These are phyloP conservation scores for Metschnikowia lachancei DNA, from an alignment of 805 yeast species.

Conservation along the genomic window DNA sequence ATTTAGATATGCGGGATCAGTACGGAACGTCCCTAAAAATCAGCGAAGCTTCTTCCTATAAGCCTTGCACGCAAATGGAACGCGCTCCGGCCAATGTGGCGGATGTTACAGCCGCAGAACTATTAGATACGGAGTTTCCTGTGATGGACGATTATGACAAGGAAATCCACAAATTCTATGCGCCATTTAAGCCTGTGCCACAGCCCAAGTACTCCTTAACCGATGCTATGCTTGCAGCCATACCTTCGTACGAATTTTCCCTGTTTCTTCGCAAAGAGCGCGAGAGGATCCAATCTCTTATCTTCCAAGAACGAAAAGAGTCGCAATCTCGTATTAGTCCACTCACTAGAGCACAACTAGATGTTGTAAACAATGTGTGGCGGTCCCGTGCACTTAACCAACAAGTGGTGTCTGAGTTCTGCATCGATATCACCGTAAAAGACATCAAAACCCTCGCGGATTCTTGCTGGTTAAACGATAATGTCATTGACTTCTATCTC, in stretches of 20 bases:
- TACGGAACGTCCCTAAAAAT: constrained; percentile 18
- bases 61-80: constrained; percentile 1
- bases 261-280: constrained; percentile 13
- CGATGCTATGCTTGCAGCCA: constrained; percentile 18
- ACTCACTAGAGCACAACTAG: constrained; percentile 29
- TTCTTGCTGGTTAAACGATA: constrained; percentile 86
- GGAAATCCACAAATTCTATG: constrained; percentile 20
- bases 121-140: constrained; percentile 10
- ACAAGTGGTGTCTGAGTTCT: constrained; percentile 33
- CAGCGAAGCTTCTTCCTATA: constrained; percentile 11
- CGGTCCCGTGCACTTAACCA: constrained; percentile 20
- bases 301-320: constrained; percentile 17
- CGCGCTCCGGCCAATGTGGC: not conserved
- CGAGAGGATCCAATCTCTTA: constrained; percentile 15
- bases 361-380: constrained; percentile 36
- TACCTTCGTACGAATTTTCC: constrained; percentile 16
- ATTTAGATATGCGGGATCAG: constrained; percentile 11
- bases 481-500: constrained; percentile 80
- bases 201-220: constrained; percentile 20
- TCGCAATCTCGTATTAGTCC: constrained; percentile 12
- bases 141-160: constrained; percentile 20
- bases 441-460: constrained; percentile 74
- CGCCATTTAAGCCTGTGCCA: constrained; percentile 21
- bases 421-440: constrained; percentile 58
- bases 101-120: constrained; percentile 12